Conservation (phyloP, 371 early-diverging fungal species). For the Chytridiales sp. region DNA sequence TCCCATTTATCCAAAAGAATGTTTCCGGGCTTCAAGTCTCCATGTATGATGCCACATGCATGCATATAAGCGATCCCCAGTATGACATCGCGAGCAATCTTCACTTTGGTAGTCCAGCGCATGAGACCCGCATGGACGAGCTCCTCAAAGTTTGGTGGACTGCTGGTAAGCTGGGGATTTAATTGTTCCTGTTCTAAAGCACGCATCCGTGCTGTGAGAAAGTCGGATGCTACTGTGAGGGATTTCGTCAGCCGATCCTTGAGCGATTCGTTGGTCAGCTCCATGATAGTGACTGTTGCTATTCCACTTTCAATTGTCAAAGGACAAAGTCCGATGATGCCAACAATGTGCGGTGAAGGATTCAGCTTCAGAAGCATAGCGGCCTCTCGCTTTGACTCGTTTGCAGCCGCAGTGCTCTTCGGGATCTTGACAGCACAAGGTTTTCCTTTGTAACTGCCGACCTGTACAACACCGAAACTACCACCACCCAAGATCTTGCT, state of each 20-base stretch:
- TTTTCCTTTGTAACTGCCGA: not conserved
- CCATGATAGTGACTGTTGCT: not conserved
- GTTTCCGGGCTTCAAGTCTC: slow-evolving; percentile 12
- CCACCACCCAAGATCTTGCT: not conserved
- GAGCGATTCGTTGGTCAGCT: not conserved
- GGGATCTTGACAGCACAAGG: slow-evolving; percentile 7
- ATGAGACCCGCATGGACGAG: not conserved
- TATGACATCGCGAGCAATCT: slow-evolving; percentile 3
- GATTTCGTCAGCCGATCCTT: not conserved
- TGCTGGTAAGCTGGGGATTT: too few species aligned
- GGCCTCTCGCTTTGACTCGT: not conserved
- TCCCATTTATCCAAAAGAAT: not conserved
- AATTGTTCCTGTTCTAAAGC: not conserved
- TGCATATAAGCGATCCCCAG: not conserved
- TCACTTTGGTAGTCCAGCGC: not conserved
- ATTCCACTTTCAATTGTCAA: not conserved
- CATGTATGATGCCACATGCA: slow-evolving; percentile 1
- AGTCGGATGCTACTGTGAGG: too few species aligned
- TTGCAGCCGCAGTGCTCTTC: not conserved
- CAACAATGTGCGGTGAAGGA: slow-evolving; percentile 4
- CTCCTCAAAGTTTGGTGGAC: too few species aligned
- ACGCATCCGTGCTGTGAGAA: not conserved
- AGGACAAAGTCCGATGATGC: not conserved
- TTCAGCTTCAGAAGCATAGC: slow-evolving; percentile 7
- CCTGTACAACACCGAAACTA: not conserved